These are phyloP conservation scores for Talaromyces thailandensis DNA, from an alignment of 495 filamentous ascomycete species.

Conservation along the genomic window DNA sequence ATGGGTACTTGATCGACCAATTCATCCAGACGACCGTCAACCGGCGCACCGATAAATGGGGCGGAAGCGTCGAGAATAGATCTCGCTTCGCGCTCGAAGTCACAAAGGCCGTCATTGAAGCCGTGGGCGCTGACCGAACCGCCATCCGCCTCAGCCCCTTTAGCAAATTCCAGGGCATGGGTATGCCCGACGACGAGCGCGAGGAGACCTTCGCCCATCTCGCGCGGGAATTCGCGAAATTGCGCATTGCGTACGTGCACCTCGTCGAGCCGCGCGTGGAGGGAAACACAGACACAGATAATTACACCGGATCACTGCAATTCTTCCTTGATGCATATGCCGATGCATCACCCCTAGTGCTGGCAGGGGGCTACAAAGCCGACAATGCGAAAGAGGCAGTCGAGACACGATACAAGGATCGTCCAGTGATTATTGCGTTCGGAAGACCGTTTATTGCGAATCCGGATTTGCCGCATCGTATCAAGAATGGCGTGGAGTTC, in stretches of 20 bases:
- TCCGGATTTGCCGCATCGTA: conserved; percentile 59
- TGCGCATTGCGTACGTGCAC: conserved; percentile 53
- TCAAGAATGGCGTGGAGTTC: conserved; percentile 48
- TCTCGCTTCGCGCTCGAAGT: conserved; percentile 59
- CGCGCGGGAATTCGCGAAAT: conserved; percentile 29
- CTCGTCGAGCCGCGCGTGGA: conserved; percentile 39
- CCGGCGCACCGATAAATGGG: conserved; percentile 55
- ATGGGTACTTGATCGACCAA: conserved; percentile 70
- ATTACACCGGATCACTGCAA: conserved; percentile 37
- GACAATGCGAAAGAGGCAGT: conserved; percentile 40
- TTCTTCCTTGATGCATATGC: background rate
- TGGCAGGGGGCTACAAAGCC: conserved; percentile 51
- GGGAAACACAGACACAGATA: conserved; percentile 25
- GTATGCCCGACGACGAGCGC: conserved; percentile 50
- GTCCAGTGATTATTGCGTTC: conserved; percentile 40
- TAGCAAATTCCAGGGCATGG: conserved; percentile 58
- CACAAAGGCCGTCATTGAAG: conserved; percentile 49
- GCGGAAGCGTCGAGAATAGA: conserved; percentile 65
- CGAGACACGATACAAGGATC: conserved; percentile 38
- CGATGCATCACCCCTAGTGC: conserved; percentile 32
- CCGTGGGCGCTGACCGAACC: conserved; percentile 53
- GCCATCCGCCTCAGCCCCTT: conserved; percentile 60
- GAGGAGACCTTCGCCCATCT: conserved; percentile 50
- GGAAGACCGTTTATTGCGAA: conserved; percentile 61
- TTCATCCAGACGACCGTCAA: conserved; percentile 58